Conservation (phyloP, 2,329 filamentous ascomycete species). For the Elsinoe australis region DNA sequence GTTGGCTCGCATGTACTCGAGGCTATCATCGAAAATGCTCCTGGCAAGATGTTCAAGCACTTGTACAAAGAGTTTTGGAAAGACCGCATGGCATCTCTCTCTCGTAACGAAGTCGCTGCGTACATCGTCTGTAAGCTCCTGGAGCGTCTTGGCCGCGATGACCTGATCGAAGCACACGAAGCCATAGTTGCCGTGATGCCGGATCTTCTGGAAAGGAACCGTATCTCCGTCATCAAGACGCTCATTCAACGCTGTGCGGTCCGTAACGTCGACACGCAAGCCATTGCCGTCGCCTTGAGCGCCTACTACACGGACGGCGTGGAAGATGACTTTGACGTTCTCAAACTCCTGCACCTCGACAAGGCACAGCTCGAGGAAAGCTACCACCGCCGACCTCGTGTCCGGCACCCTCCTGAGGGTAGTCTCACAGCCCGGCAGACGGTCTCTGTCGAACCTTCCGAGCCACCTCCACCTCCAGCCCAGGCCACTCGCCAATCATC, state of each 20-base stretch:
- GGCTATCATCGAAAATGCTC: constrained; percentile 69
- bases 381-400: not conserved
- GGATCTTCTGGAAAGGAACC: constrained; percentile 63
- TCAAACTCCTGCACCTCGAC: constrained; percentile 53
- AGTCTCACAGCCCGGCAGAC: constrained; percentile 19
- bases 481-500: constrained; percentile 18
- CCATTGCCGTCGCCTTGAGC: constrained; percentile 51
- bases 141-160: constrained; percentile 77
- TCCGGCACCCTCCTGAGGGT: constrained; percentile 10
- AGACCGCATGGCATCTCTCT: constrained; percentile 67
- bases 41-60: constrained; percentile 84
- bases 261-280: constrained; percentile 52
- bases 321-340: constrained; percentile 46
- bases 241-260: constrained; percentile 75
- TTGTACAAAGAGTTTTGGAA: constrained; percentile 75
- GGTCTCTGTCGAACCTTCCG: constrained; percentile 14
- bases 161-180: constrained; percentile 65
- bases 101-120: constrained; percentile 81
- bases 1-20: constrained; percentile 87
- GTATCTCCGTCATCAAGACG: constrained; percentile 71
- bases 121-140: constrained; percentile 81
- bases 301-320: constrained; percentile 44
- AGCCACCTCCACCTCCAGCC: constrained; percentile 2
- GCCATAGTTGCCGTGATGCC: constrained; percentile 66
- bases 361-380: constrained; percentile 26